Conservation (phyloP, 179 eudicot genomes). For the Kewa caespitosa region DNA sequence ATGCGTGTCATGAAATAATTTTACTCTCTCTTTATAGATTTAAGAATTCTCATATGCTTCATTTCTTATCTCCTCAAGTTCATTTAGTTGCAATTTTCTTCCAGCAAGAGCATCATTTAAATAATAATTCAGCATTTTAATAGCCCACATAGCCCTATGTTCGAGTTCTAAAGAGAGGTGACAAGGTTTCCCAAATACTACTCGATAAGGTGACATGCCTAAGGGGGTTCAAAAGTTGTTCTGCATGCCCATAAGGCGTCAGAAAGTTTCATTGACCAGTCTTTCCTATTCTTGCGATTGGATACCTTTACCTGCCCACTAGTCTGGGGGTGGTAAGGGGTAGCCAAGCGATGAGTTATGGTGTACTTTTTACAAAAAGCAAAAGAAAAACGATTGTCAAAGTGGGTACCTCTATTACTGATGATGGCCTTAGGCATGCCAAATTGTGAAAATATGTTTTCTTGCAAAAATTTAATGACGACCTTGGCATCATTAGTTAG, state of each 20-base stretch:
- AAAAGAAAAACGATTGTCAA: not conserved
- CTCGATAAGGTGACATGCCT: too few species aligned
- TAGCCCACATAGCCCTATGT: too few species aligned
- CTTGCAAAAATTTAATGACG: not conserved
- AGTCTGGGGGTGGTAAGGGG: not conserved
- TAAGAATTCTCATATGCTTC: not conserved
- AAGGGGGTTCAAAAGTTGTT: too few species aligned
- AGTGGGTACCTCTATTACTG: not conserved
- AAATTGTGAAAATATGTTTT: not conserved
- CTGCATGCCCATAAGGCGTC: too few species aligned
- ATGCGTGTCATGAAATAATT: not conserved
- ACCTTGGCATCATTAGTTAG: not conserved
- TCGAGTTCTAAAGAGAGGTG: too few species aligned
- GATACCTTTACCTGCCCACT: not conserved
- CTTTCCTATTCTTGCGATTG: not conserved
- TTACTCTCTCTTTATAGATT: not conserved
- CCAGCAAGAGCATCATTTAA: not conserved
- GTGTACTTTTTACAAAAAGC: not conserved
- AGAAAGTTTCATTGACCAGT: not conserved
- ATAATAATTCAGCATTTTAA: too few species aligned
- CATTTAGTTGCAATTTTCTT: not conserved
- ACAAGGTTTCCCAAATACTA: too few species aligned
- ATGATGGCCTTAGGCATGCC: not conserved
- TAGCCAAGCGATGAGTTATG: not conserved
- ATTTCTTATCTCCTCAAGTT: not conserved